These are phyloP conservation scores for Annulohypoxylon truncatum DNA, from an alignment of 2,329 filamentous ascomycete genomes.

Conservation along the genomic window DNA sequence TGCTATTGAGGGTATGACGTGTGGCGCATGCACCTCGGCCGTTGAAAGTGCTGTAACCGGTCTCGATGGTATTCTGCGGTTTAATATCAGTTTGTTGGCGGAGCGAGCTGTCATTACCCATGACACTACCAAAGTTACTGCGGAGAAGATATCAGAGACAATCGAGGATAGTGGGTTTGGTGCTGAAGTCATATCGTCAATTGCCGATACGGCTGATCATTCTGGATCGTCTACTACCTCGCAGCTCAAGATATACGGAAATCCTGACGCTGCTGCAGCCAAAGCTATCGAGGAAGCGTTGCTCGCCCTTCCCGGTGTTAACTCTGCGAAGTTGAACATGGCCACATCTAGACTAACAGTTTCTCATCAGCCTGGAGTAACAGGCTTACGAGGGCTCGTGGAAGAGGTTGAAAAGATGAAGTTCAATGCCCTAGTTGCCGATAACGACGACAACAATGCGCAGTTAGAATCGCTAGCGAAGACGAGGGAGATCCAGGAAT, in stretches of 20 bases:
- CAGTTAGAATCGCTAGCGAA: conserved; percentile 96
- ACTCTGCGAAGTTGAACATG: conserved; percentile 78
- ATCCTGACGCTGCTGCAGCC: conserved; percentile 77
- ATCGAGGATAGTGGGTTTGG: conserved; percentile 94
- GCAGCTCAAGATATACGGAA: conserved; percentile 87
- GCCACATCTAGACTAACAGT: conserved; percentile 80
- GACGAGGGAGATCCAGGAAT: conserved; percentile 95
- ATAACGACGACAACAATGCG: conserved; percentile 95
- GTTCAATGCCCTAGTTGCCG: conserved; percentile 88
- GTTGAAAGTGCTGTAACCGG: conserved; percentile 84
- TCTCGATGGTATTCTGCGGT: conserved; percentile 82
- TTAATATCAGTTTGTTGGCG: conserved; percentile 94
- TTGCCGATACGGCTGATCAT: conserved; percentile 67
- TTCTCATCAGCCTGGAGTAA: conserved; percentile 74
- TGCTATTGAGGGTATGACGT: conserved; percentile 96
- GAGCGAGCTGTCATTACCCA: conserved; percentile 92
- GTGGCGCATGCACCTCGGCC: conserved; percentile 93
- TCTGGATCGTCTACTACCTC: conserved; percentile 69
- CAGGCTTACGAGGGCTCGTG: conserved; percentile 85
- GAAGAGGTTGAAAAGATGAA: conserved; percentile 84
- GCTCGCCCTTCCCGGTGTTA: conserved; percentile 74
- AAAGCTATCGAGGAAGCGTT: conserved; percentile 77
- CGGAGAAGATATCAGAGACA: conserved; percentile 80
- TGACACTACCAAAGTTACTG: conserved; percentile 75
- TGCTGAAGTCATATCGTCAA: conserved; percentile 82